A percentile compares a stretch with the other conserved stretches of the same genome.
Conservation (phyloP, 2,329 filamentous ascomycete species). For the Arthrobotrys sinensis region DNA sequence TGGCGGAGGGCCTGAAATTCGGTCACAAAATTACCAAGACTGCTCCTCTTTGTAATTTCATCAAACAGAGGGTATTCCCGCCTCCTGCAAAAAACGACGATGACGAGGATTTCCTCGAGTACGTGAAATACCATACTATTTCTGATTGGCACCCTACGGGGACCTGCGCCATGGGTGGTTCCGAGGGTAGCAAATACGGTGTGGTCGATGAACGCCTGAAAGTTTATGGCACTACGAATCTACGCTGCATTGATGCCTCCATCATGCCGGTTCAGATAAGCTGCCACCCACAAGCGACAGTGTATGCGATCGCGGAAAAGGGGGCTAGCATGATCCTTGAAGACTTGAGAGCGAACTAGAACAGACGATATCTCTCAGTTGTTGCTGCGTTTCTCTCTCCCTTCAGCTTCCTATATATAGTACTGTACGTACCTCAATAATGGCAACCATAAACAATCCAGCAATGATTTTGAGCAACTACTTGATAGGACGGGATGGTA, state of each 20-base stretch:
- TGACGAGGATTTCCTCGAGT: slow-evolving; percentile 65
- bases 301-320: slow-evolving; percentile 56
- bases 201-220: slow-evolving; percentile 70
- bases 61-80: slow-evolving; percentile 67
- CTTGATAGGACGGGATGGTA: too few species aligned
- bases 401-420: neutral
- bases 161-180: slow-evolving; percentile 69
- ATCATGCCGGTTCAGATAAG: slow-evolving; percentile 49
- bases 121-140: slow-evolving; percentile 67
- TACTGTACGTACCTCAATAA: too few species aligned
- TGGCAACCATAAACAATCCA: too few species aligned
- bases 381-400: too few species aligned
- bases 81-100: slow-evolving; percentile 60
- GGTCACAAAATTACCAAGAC: slow-evolving; percentile 68
- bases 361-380: neutral
- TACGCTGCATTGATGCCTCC: slow-evolving; percentile 68
- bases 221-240: slow-evolving; percentile 69
- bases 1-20: slow-evolving; percentile 69
- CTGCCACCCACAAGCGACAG: slow-evolving; percentile 64
- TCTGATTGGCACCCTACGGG: slow-evolving; percentile 69
- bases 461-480: too few species aligned
- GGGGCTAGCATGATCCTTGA: slow-evolving; percentile 57
- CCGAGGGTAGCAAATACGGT: slow-evolving; percentile 65
- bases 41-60: slow-evolving; percentile 67
- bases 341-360: slow-evolving; percentile 41